A percentile compares a stretch with the other conserved stretches of the same genome.
Conservation (phyloP, 371 early-diverging fungal species). For the Haplosporangium sp. region DNA sequence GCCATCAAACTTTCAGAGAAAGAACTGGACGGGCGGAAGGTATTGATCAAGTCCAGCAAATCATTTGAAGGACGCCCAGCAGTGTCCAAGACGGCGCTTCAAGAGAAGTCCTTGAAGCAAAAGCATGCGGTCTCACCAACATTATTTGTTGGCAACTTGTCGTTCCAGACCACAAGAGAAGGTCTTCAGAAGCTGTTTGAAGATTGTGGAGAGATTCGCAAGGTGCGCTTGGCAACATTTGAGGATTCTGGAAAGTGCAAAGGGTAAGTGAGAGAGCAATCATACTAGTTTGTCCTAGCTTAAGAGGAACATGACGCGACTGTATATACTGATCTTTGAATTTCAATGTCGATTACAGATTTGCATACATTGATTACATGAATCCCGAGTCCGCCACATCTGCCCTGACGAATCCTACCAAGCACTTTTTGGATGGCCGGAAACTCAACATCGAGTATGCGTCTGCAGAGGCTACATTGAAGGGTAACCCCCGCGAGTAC, state of each 20-base stretch:
- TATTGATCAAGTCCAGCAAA: slow-evolving; percentile 76
- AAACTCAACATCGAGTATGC: slow-evolving; percentile 49
- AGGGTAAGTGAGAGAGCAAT: slow-evolving; percentile 59
- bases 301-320: background rate
- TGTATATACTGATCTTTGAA: background rate
- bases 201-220: slow-evolving; percentile 72
- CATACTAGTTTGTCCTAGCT: too few relatives aligned
- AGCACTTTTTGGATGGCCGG: slow-evolving; percentile 48
- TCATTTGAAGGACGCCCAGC: slow-evolving; percentile 65
- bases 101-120: slow-evolving; percentile 53
- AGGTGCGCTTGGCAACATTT: slow-evolving; percentile 78
- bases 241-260: slow-evolving; percentile 82
- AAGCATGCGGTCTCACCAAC: slow-evolving; percentile 77
- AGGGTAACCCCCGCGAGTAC: slow-evolving; percentile 65
- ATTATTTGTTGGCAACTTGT: slow-evolving; percentile 86
- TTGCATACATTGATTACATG: slow-evolving; percentile 76
- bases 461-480: slow-evolving; percentile 67
- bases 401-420: slow-evolving; percentile 66
- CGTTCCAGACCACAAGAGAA: slow-evolving; percentile 74
- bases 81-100: slow-evolving; percentile 38
- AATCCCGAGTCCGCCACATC: slow-evolving; percentile 70
- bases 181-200: slow-evolving; percentile 70
- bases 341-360: slow-evolving; percentile 40
- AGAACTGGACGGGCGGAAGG: slow-evolving; percentile 67
- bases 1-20: slow-evolving; percentile 73